Base-by-base conservation (phyloP, 2,329 filamentous ascomycete genomes). In the Helminthosporium solani region DNA sequence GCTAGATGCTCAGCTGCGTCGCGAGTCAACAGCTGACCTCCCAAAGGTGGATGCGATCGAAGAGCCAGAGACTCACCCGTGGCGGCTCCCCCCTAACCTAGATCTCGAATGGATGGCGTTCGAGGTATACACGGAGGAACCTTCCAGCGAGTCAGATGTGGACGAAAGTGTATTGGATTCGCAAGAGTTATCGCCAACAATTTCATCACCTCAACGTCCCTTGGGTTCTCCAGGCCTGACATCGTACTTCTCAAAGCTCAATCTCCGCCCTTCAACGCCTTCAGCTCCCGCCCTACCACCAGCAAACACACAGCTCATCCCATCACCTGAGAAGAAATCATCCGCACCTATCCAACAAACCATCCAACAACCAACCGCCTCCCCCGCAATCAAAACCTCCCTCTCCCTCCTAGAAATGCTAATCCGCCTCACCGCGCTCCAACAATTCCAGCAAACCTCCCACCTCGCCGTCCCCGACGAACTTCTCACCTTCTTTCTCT, bases 81-180 rank as follows among this genome's bases (percentile, higher is more conserved):
- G 83, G 79, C 74, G 75, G 9, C 73, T 95, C 2, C 89, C 90
- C 0, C 76, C 78, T 1, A 86, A 90, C 49, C 75, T 96, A 0
- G 91, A 96, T 56, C 84, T 87, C 0, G 91, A 95, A 68, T 96
- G 91, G 91, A 81, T 96, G 54, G 91, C 91, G 0, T 82, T 96
- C 14, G 90, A 96, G 64, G 88, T 96, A 1, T 94, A 86, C 63
- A 80, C 82, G 14, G 84, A 88, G 58, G 74, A 77, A 21, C 77
- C 83, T 2, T 74, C 78, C 1, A 80, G 80, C 0, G 79, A 81
- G 33, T 78, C 78, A 0, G 79, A 82, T 31, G 72, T 77, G 28
- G 65, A 73, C 31, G 68, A 70, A 19, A 60, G 58, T 7, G 63
- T 67, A 33, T 52, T 56, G 2, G 56, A 63, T 23, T 11, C 48